Base-by-base conservation (phyloP, 176 grass and related monocot species). In the Zea luxurians region DNA sequence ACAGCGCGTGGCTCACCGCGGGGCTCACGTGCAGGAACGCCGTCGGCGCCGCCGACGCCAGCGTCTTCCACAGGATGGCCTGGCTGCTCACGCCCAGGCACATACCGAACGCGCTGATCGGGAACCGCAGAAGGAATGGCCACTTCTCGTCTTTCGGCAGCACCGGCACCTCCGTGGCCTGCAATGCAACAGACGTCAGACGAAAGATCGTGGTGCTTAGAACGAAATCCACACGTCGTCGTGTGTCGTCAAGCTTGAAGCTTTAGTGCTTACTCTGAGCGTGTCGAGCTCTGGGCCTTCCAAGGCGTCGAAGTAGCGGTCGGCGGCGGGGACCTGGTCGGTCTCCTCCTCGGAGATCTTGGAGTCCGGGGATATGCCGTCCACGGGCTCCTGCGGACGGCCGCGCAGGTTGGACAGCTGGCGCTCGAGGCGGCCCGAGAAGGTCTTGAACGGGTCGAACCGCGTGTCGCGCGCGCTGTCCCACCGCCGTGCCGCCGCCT, bases 231-330 rank as follows among this genome's bases (percentile, higher is more conserved):
- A n/a, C n/a, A n/a, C n/a, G n/a, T n/a, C n/a, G n/a, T n/a, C n/a
- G n/a, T n/a, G n/a, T n/a, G n/a, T n/a, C 27, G 27, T 27, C 27
- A 27, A 27, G 27, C 27, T 27, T 27, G 27, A 27, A 27, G 27
- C 27, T 27, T 27, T 27, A 27, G 27, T 27, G 27, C 27, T 27
- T 27, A 27, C 27, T 27, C 40, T 1, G 3, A 98, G 76, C 6
- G 89, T 98, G 84, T 98, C 95, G 5, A 98, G 85, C 83, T 98
- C 95, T 15, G 95, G 95, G 2, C 95, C 95, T 84, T 98, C 91
- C 34, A 98, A 49, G 0, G 95, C 95, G 35, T 94, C 95, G 21
- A 98, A 98, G 86, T 94, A 98, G 35, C 91, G 91, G 68, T 92
- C 87, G 3, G 93, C 86, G 5, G 47, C 89, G 1, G 95, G 95